Evolutionary conservation across 1,284 basidiomycete species (phyloP), one percentile per base, ranked within the genome.

Genomic region (Flammula alnicola): DNA sequence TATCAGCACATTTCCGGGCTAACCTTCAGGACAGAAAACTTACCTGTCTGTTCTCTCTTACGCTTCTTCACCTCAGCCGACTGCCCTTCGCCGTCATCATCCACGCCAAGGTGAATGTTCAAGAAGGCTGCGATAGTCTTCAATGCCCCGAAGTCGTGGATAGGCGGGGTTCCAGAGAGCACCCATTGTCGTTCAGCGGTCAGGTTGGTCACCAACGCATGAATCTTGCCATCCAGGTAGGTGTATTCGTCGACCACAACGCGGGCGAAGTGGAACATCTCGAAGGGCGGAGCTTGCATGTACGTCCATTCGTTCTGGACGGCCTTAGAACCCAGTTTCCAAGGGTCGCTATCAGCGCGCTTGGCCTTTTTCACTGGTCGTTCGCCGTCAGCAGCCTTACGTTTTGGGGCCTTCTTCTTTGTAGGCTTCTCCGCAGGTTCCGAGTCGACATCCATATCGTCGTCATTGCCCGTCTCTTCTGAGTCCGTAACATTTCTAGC

Each of bases 211-310:
- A 96, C 79, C 59, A 95, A 80, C 1, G 91, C 78, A 47, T 92
- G 86, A 6, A 86, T 78, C 60, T 90, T 86, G 45, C 89, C 92
- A 29, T 89, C 85, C 11, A 96, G 78, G 65, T 98, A 98, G 1
- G 95, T 96, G 68, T 96, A 98, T 67, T 98, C 95, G 71, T 98
- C 95, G 38, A 97, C 86, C 43, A 97, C 88, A 40, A 92, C 82
- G 2, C 95, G 87, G 5, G 90, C 78, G 66, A 91, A 96, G 68
- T 93, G 81, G 79, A 98, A 97, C 79, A 95, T 90, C 68, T 96
- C 93, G 43, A 97, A 72, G 10, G 93, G 87, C 0, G 94, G 93
- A 0, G 84, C 80, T 38, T 82, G 79, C 84, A 95, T 88, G 60
- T 85, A 72, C 19, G 76, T 86, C 86, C 86, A 95, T 61, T 96